Conservation (phyloP, 2,329 filamentous ascomycete species). For the Talaromyces albobiverticillius region DNA sequence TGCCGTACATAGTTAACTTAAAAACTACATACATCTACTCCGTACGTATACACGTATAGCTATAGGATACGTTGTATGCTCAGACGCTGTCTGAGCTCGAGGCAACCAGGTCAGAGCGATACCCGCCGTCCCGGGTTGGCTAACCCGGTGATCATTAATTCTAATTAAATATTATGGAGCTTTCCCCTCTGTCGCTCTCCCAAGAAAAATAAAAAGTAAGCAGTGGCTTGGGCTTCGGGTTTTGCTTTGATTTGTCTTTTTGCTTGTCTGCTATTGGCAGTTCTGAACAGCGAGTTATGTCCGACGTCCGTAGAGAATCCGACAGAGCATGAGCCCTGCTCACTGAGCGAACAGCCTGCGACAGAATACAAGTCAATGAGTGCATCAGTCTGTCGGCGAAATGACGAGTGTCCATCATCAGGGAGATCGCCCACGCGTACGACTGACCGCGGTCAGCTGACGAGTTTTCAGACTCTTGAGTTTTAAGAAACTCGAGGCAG, state of each 20-base stretch:
- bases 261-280: too few relatives aligned
- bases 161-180: background rate
- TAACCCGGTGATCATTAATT: slow-evolving; percentile 2
- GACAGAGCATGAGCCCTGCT: background rate
- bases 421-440: slow-evolving; percentile 6
- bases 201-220: too few relatives aligned
- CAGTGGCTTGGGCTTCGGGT: too few relatives aligned
- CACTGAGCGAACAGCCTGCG: too few relatives aligned
- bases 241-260: too few relatives aligned
- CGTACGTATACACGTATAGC: background rate
- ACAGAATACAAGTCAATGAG: too few relatives aligned
- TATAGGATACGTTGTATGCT: too few relatives aligned
- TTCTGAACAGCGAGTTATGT: background rate
- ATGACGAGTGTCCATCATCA: background rate
- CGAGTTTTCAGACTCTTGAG: background rate
- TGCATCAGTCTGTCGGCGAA: background rate
- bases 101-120: background rate
- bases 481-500: background rate
- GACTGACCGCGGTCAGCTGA: slow-evolving; percentile 3
- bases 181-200: too few relatives aligned
- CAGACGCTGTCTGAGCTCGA: too few relatives aligned
- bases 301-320: too few relatives aligned
- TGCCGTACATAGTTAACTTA: too few relatives aligned
- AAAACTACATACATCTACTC: too few relatives aligned
- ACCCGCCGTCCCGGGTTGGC: slow-evolving; percentile 8